Evolutionary conservation across 1,284 basidiomycete genomes (phyloP).

Genomic region (Pisolithus thermaeus): DNA sequence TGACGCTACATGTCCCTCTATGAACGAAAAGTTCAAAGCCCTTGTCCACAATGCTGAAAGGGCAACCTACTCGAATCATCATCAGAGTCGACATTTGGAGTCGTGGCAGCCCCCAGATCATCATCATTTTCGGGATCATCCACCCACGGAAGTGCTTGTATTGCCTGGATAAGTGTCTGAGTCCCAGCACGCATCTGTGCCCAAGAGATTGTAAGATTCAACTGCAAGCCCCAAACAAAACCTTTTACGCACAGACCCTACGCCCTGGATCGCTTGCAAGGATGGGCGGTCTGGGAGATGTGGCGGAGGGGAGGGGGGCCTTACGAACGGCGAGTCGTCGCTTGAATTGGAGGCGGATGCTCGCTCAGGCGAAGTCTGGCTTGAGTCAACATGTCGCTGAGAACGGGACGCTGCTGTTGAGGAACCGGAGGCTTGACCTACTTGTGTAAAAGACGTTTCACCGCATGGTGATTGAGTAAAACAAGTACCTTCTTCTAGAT

Average conservation of each 20-base stretch:
- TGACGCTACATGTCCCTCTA: constrained; percentile 50
- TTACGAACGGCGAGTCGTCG: constrained; percentile 77
- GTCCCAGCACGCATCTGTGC: constrained; percentile 74
- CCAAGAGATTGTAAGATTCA: constrained; percentile 5
- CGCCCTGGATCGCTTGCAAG: constrained; percentile 50
- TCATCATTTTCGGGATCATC: constrained; percentile 64
- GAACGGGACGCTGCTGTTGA: neutral
- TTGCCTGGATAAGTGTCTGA: constrained; percentile 77
- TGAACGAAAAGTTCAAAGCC: neutral
- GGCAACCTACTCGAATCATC: constrained; percentile 40
- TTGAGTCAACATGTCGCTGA: neutral
- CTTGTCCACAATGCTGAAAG: constrained; percentile 14
- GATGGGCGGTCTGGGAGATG: constrained; percentile 36
- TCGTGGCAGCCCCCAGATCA: constrained; percentile 41
- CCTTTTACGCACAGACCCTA: constrained; percentile 52
- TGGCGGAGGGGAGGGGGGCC: constrained; percentile 59
- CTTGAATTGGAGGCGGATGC: constrained; percentile 14
- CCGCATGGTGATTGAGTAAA: constrained; percentile 1
- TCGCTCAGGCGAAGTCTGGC: constrained; percentile 1
- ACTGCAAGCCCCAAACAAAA: constrained; percentile 1
- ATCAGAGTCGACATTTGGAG: constrained; percentile 41
- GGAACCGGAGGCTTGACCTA: neutral
- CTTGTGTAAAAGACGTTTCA: neutral
- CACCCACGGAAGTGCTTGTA: constrained; percentile 75
- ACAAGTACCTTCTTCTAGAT: constrained; percentile 24